phyloP scores from a whole-genome alignment of 805 yeast genomes.

The Wickerhamomyces alni region DNA sequence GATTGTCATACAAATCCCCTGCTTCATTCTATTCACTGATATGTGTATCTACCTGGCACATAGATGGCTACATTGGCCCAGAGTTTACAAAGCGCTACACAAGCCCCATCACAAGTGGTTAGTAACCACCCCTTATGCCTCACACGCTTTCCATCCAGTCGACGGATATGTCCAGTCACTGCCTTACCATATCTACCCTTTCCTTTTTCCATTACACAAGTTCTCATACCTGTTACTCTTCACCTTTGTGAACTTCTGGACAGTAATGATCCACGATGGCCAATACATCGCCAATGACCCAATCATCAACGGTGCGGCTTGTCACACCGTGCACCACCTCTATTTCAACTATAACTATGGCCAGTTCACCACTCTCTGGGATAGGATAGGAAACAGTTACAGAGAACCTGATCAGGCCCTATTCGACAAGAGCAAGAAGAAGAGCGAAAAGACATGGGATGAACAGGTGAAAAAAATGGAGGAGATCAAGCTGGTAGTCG shows the following conservation, averaged over 20 bases:
- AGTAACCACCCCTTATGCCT: conserved; percentile 96
- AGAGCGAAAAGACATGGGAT: conserved; percentile 57
- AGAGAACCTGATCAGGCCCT: conserved; percentile 86
- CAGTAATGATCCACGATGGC: conserved; percentile 98
- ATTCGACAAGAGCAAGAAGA: conserved; percentile 58
- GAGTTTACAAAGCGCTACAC: conserved; percentile 78
- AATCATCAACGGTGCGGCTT: conserved; percentile 95
- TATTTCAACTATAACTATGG: conserved; percentile 98
- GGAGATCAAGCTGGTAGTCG: conserved; percentile 68
- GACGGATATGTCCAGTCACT: conserved; percentile 92
- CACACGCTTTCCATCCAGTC: conserved; percentile 97
- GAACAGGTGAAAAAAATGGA: conserved; percentile 73
- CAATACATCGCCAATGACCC: conserved; percentile 92
- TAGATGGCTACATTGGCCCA: conserved; percentile 90
- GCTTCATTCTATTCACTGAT: conserved; percentile 89
- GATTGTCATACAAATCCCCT: conserved; percentile 59
- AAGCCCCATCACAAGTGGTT: conserved; percentile 99
- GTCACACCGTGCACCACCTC: conserved; percentile 94
- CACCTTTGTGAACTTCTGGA: conserved; percentile 94
- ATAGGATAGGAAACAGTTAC: conserved; percentile 89
- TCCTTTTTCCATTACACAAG: conserved; percentile 89
- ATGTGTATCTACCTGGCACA: conserved; percentile 88
- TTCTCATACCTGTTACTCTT: conserved; percentile 74
- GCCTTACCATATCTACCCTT: conserved; percentile 91
- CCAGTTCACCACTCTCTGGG: conserved; percentile 98